Conservation (phyloP, 768 basidiomycete genomes). For the Pulveroboletus frians region DNA sequence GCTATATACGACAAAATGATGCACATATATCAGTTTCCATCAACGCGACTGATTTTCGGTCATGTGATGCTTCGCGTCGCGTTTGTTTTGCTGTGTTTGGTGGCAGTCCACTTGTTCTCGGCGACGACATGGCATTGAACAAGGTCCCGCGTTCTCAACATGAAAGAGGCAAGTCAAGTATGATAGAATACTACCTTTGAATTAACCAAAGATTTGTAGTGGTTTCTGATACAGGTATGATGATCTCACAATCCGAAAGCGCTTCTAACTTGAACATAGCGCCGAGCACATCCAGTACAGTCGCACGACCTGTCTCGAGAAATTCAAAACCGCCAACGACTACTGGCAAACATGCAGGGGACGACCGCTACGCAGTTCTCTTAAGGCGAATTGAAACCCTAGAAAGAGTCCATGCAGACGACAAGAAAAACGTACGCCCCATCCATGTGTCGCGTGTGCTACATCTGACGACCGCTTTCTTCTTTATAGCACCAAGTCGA, state of each 20-base stretch:
- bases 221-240: conserved; percentile 39
- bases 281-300: conserved; percentile 30
- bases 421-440: conserved; percentile 55
- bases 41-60: conserved; percentile 17
- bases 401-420: conserved; percentile 56
- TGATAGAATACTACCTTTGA: too few relatives aligned
- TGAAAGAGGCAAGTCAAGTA: conserved; percentile 10
- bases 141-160: conserved; percentile 37
- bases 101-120: neutral
- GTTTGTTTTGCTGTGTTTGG: conserved; percentile 21
- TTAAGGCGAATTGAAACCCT: conserved; percentile 62
- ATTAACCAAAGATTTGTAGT: conserved; percentile 1
- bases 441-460: neutral
- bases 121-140: conserved; percentile 36
- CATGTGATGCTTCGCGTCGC: conserved; percentile 21
- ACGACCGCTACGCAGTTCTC: conserved; percentile 50
- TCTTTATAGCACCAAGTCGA: conserved; percentile 51
- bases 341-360: conserved; percentile 16
- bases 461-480: neutral
- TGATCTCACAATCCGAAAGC: neutral
- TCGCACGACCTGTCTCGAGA: conserved; percentile 21
- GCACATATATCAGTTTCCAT: conserved; percentile 12
- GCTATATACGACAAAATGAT: conserved; percentile 23
- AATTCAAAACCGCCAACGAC: conserved; percentile 20
- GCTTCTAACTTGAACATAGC: conserved; percentile 22